Evolutionary conservation across 148 eudicot species (phyloP).

Genomic region (Limonium bicolor): DNA sequence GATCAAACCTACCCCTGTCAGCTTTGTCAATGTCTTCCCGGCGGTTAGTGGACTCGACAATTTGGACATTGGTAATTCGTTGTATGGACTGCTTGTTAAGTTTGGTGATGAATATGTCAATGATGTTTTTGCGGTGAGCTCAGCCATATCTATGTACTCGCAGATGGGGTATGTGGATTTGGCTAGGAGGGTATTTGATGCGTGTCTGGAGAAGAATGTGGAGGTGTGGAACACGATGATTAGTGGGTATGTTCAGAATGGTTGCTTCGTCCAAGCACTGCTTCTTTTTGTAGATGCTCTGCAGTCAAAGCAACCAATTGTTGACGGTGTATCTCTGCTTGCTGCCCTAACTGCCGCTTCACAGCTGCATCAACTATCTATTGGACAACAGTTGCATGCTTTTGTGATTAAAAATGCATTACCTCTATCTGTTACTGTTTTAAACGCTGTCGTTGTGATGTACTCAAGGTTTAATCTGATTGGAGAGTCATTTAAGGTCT

Average conservation of each 20-base stretch:
- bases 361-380: constrained; percentile 45
- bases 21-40: constrained; percentile 79
- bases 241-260: constrained; percentile 61
- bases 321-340: constrained; percentile 58
- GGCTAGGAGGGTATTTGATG: constrained; percentile 54
- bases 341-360: constrained; percentile 61
- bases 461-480: constrained; percentile 72
- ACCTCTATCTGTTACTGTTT: constrained; percentile 19
- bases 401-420: constrained; percentile 34
- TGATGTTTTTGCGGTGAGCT: constrained; percentile 62
- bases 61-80: constrained; percentile 23
- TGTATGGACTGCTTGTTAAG: constrained; percentile 65
- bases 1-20: constrained; percentile 43
- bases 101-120: constrained; percentile 36
- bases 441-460: constrained; percentile 60
- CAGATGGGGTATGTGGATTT: constrained; percentile 45
- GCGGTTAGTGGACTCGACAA: constrained; percentile 32
- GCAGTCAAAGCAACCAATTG: constrained; percentile 15
- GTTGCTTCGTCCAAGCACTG: constrained; percentile 46
- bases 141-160: constrained; percentile 62
- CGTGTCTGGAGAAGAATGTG: constrained; percentile 49
- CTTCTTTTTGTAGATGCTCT: constrained; percentile 47
- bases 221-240: constrained; percentile 97
- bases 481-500: constrained; percentile 47
- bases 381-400: constrained; percentile 63